These are phyloP conservation scores for Lecanoromycetidae sp. DNA, from an alignment of 2,329 filamentous ascomycete species.

Conservation along the genomic window DNA sequence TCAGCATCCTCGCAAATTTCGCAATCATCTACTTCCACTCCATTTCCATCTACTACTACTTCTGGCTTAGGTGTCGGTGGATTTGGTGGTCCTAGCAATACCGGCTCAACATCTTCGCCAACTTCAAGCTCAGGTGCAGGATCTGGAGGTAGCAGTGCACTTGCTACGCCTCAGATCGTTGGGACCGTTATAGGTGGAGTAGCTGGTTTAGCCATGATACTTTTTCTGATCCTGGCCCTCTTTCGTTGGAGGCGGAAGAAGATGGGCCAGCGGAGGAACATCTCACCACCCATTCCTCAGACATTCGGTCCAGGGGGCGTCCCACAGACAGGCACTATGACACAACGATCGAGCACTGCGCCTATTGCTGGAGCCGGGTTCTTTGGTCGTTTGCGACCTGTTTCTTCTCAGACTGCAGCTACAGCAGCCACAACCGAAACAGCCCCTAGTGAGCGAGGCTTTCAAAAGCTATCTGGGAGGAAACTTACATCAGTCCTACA, in stretches of 20 bases:
- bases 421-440: slow-evolving; percentile 28
- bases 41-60: neutral
- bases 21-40: neutral
- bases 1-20: slow-evolving; percentile 37
- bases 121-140: slow-evolving; percentile 18
- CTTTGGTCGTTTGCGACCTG: slow-evolving; percentile 28
- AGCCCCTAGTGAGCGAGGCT: slow-evolving; percentile 33
- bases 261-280: slow-evolving; percentile 14
- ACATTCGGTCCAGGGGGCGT: slow-evolving; percentile 11
- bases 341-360: slow-evolving; percentile 28
- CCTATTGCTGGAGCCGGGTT: slow-evolving; percentile 30
- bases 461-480: slow-evolving; percentile 38
- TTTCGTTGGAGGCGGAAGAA: slow-evolving; percentile 36
- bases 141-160: slow-evolving; percentile 19
- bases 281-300: slow-evolving; percentile 18
- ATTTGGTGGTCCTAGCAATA: slow-evolving; percentile 12
- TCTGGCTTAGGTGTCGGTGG: slow-evolving; percentile 15
- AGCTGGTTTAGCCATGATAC: slow-evolving; percentile 42
- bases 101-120: slow-evolving; percentile 10
- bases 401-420: slow-evolving; percentile 26
- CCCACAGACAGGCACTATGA: slow-evolving; percentile 22
- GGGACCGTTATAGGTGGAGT: slow-evolving; percentile 53
- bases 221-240: slow-evolving; percentile 41
- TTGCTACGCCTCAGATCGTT: slow-evolving; percentile 42
- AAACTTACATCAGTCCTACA: slow-evolving; percentile 37